These are phyloP conservation scores for Sporothrix brasiliensis DNA, from an alignment of 2,329 filamentous ascomycete genomes.

Conservation along the genomic window DNA sequence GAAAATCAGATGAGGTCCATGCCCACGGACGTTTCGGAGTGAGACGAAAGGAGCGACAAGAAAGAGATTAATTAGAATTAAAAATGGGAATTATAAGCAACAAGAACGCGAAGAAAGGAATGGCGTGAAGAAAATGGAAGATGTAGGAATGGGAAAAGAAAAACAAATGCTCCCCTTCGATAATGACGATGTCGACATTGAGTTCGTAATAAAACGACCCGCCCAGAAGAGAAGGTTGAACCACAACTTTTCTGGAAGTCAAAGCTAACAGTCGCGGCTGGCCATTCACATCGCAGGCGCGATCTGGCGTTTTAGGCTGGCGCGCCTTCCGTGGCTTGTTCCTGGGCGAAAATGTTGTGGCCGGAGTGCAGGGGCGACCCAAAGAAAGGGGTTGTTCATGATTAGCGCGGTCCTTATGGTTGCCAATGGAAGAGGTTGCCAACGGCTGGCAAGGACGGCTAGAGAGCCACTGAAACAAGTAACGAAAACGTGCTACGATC, in stretches of 20 bases:
- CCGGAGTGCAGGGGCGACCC: neutral
- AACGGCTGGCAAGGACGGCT: neutral
- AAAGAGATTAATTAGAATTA: slow-evolving; percentile 6
- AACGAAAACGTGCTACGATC: slow-evolving; percentile 26
- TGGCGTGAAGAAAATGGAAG: neutral
- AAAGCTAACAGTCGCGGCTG: slow-evolving; percentile 15
- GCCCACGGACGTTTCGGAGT: neutral
- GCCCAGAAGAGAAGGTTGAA: slow-evolving; percentile 14
- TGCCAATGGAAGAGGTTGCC: neutral
- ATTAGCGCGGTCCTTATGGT: slow-evolving; percentile 9
- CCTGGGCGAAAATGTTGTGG: neutral
- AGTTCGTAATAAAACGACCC: neutral
- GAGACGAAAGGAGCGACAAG: slow-evolving; percentile 15
- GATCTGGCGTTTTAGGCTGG: slow-evolving; percentile 23
- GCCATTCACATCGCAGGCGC: slow-evolving; percentile 29
- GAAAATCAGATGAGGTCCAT: slow-evolving; percentile 17
- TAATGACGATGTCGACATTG: slow-evolving; percentile 11
- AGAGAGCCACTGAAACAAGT: neutral
- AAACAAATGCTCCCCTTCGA: slow-evolving; percentile 5
- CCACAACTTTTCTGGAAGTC: neutral
- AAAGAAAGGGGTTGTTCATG: slow-evolving; percentile 8
- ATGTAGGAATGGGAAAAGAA: neutral
- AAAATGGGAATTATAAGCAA: neutral
- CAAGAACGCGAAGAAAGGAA: neutral
- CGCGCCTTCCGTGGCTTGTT: neutral